Percentiles rank a stretch among this genome's conserved stretches.
Conservation (phyloP, 495 filamentous ascomycete species). For the Cladorrhinum samala region DNA sequence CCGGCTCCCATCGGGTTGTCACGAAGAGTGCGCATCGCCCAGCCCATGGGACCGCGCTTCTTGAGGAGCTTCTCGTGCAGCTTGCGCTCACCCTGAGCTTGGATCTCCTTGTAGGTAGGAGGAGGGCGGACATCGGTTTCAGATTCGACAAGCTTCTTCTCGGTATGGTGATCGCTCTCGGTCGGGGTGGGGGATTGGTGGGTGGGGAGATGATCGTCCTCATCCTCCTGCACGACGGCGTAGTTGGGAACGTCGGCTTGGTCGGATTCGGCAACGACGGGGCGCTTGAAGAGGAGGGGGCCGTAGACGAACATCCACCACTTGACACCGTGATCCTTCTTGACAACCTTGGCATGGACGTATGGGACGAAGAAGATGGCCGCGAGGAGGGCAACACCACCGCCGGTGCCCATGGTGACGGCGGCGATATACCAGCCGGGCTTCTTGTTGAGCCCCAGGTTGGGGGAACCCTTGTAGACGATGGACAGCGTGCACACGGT, state of each 20-base stretch:
- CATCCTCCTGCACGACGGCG: constrained; percentile 53
- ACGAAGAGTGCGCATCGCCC: constrained; percentile 64
- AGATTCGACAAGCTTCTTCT: constrained; percentile 38
- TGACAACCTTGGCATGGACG: constrained; percentile 53
- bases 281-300: constrained; percentile 49
- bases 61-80: constrained; percentile 50
- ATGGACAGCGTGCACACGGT: constrained; percentile 61
- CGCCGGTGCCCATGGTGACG: constrained; percentile 54
- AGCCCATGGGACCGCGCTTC: constrained; percentile 57
- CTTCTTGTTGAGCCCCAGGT: constrained; percentile 39
- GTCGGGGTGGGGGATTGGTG: constrained; percentile 10
- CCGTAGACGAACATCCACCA: constrained; percentile 54
- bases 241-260: constrained; percentile 35
- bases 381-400: constrained; percentile 45
- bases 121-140: constrained; percentile 35
- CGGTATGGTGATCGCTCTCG: constrained; percentile 22
- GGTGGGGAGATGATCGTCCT: constrained; percentile 28
- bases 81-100: constrained; percentile 42
- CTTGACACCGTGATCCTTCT: constrained; percentile 50
- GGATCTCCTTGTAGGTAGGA: constrained; percentile 50
- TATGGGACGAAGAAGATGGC: constrained; percentile 60
- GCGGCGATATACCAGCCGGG: constrained; percentile 43
- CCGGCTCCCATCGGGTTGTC: constrained; percentile 63
- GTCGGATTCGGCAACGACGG: constrained; percentile 34
- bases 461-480: constrained; percentile 48